Evolutionary conservation across 164 flowering plant species (phyloP).

Genomic region (Cinnamomum chago): DNA sequence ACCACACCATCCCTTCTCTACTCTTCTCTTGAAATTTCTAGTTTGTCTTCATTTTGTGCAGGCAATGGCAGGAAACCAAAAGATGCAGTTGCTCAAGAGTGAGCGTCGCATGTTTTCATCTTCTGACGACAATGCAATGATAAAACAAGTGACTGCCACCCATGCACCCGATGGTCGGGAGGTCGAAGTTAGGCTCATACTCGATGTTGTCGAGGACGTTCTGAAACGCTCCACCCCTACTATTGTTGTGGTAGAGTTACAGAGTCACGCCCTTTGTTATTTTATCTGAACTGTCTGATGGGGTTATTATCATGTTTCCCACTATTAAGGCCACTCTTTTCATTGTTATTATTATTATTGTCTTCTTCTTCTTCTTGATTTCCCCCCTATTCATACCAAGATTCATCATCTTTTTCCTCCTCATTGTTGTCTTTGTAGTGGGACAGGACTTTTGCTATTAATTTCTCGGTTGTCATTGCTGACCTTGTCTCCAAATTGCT

Average conservation of each 20-base stretch:
- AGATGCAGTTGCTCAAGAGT: slow-evolving; percentile 14
- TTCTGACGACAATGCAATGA: slow-evolving; percentile 57
- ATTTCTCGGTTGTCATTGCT: no score
- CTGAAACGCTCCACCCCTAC: slow-evolving; percentile 32
- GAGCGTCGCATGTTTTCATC: slow-evolving; percentile 48
- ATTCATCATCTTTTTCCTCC: not conserved
- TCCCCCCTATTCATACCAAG: not conserved
- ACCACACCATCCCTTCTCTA: not conserved
- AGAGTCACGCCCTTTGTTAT: no score
- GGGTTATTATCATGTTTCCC: not conserved
- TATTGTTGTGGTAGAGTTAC: not conserved
- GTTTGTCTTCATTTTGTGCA: not conserved
- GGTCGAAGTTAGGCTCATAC: slow-evolving; percentile 47
- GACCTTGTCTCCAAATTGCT: no score
- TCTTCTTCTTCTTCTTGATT: not conserved
- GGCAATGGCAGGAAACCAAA: not conserved
- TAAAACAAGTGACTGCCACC: slow-evolving; percentile 50
- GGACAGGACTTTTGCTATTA: no score
- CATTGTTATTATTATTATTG: not conserved
- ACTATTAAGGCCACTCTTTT: not conserved
- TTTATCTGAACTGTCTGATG: not conserved
- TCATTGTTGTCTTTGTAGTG: not conserved
- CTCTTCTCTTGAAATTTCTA: not conserved
- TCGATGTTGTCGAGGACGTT: slow-evolving; percentile 54
- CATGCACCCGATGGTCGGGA: slow-evolving; percentile 65